Evolutionary conservation across 2,329 filamentous ascomycete species (phyloP).

Genomic region (Penicillium psychrosexuale): DNA sequence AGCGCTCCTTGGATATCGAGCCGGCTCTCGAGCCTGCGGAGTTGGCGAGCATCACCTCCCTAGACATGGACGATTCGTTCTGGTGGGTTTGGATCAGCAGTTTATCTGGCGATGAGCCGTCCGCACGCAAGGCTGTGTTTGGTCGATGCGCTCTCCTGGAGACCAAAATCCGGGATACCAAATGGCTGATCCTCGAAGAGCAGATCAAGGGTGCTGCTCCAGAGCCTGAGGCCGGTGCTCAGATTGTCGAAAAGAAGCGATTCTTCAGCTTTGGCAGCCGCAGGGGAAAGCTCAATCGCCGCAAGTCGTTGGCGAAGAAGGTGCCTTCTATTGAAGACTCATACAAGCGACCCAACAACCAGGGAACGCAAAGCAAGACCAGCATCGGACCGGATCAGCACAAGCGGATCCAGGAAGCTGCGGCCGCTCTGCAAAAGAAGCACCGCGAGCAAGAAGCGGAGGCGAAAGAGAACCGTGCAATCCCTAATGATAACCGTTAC

Average conservation of each 20-base stretch:
- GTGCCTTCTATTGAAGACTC: slow-evolving; percentile 49
- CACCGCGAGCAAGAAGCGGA: slow-evolving; percentile 59
- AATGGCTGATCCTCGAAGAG: slow-evolving; percentile 94
- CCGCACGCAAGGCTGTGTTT: slow-evolving; percentile 84
- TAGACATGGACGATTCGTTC: slow-evolving; percentile 91
- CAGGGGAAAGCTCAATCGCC: slow-evolving; percentile 63
- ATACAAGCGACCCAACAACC: slow-evolving; percentile 50
- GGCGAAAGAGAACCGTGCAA: slow-evolving; percentile 45
- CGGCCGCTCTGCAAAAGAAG: slow-evolving; percentile 73
- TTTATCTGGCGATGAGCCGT: slow-evolving; percentile 83
- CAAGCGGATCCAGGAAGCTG: slow-evolving; percentile 87
- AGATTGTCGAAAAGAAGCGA: slow-evolving; percentile 92
- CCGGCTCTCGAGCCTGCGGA: slow-evolving; percentile 79
- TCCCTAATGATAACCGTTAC: slow-evolving; percentile 57
- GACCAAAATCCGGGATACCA: slow-evolving; percentile 73
- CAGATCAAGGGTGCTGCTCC: slow-evolving; percentile 89
- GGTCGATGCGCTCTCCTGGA: slow-evolving; percentile 90
- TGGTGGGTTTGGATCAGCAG: slow-evolving; percentile 99
- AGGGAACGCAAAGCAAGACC: slow-evolving; percentile 66
- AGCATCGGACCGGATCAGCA: slow-evolving; percentile 89
- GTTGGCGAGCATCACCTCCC: slow-evolving; percentile 81
- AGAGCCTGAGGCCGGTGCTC: slow-evolving; percentile 78
- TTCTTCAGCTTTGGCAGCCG: slow-evolving; percentile 82
- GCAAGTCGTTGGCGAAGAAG: slow-evolving; percentile 68
- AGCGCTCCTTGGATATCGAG: slow-evolving; percentile 66